phyloP scores from a whole-genome alignment of 179 eudicot species.

The Beta lomatogona region DNA sequence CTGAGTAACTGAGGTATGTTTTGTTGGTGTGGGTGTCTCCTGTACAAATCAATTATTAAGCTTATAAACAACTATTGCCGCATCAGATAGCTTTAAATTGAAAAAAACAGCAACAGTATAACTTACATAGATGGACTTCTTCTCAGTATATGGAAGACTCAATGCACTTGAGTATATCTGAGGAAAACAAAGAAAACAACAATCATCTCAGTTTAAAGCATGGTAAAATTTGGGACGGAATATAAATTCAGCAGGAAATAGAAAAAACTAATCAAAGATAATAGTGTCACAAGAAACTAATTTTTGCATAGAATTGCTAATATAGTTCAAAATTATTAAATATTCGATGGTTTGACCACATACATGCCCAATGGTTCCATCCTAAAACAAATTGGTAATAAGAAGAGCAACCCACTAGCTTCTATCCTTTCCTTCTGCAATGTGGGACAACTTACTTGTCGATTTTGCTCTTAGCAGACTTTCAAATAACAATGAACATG shows the following conservation, averaged over 20 bases:
- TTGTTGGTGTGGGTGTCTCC: conserved; percentile 94
- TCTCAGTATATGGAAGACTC: conserved; percentile 57
- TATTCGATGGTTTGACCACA: background rate
- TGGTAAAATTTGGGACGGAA: background rate
- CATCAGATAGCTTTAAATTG: conserved; percentile 7
- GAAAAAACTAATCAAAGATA: background rate
- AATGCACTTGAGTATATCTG: conserved; percentile 73
- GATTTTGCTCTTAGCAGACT: too few relatives aligned
- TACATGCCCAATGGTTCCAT: background rate
- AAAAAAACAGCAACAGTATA: background rate
- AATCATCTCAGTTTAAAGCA: conserved; percentile 5
- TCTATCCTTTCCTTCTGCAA: too few relatives aligned
- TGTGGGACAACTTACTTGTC: too few relatives aligned
- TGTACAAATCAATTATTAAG: conserved; percentile 31
- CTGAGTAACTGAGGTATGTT: conserved; percentile 55
- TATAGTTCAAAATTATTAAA: background rate
- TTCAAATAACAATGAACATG: too few relatives aligned
- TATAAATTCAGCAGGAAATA: background rate
- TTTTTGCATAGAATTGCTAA: background rate
- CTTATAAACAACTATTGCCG: conserved; percentile 2
- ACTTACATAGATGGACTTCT: conserved; percentile 74
- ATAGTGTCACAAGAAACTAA: background rate
- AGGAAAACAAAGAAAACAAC: conserved; percentile 9
- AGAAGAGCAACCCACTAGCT: too few relatives aligned
- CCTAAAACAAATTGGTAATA: too few relatives aligned